These are phyloP conservation scores for Circinella umbellata DNA, from an alignment of 371 early-diverging fungal species.

Conservation along the genomic window DNA sequence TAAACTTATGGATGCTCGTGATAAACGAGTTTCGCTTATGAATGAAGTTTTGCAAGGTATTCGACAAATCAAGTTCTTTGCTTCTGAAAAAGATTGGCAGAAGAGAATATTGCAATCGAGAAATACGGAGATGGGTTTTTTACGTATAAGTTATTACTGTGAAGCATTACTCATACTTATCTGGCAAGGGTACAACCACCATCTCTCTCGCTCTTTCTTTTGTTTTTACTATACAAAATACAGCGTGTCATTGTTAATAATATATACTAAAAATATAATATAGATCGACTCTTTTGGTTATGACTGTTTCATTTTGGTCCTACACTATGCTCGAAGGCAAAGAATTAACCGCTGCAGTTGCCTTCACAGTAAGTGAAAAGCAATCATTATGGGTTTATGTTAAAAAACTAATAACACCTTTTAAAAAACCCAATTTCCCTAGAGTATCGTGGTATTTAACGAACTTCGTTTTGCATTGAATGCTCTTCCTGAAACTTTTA, in stretches of 20 bases:
- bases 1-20: conserved; percentile 62
- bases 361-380: conserved; percentile 45
- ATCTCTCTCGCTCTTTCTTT: background rate
- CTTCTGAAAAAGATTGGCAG: conserved; percentile 76
- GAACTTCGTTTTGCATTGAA: conserved; percentile 53
- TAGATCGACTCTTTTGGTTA: conserved; percentile 62
- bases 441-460: too few relatives aligned
- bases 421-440: too few relatives aligned
- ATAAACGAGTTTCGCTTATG: conserved; percentile 65
- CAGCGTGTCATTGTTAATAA: background rate
- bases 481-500: conserved; percentile 66
- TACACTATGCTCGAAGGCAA: conserved; percentile 51
- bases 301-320: conserved; percentile 47
- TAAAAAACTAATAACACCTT: too few relatives aligned
- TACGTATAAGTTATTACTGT: conserved; percentile 40
- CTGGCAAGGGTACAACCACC: conserved; percentile 38
- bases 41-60: conserved; percentile 76
- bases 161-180: conserved; percentile 33
- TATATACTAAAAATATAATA: background rate
- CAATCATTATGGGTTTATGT: too few relatives aligned
- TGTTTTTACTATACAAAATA: too few relatives aligned
- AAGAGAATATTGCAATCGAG: conserved; percentile 55
- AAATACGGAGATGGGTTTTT: conserved; percentile 52
- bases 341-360: conserved; percentile 61
- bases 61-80: conserved; percentile 82